Conservation (phyloP, 192 early-diverging fungal species). For the Coemansia sp. region DNA sequence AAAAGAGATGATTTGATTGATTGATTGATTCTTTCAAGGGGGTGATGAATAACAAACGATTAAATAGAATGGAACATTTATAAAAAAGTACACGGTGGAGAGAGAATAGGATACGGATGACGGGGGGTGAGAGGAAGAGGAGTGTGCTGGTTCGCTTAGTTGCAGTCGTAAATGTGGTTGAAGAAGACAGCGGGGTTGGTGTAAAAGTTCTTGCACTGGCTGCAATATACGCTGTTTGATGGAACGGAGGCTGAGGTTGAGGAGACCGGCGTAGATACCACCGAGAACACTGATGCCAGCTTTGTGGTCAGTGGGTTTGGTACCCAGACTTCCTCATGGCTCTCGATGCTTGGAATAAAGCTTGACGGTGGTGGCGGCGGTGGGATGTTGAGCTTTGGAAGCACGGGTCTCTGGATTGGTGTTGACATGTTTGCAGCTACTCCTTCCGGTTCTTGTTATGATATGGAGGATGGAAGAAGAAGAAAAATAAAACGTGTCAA, state of each 20-base stretch:
- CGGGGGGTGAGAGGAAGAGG: background rate
- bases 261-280: background rate
- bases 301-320: conserved; percentile 41
- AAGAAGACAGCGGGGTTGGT: conserved; percentile 18
- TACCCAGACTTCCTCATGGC: conserved; percentile 17
- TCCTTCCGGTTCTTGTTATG: too few species aligned
- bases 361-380: background rate
- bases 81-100: background rate
- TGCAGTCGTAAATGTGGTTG: conserved; percentile 26
- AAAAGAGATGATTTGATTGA: background rate
- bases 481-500: background rate
- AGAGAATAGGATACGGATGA: background rate
- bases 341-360: conserved; percentile 10
- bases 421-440: background rate
- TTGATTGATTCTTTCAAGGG: background rate
- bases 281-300: conserved; percentile 26
- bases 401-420: background rate
- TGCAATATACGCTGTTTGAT: conserved; percentile 28
- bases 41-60: background rate
- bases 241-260: background rate
- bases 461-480: background rate
- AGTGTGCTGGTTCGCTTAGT: background rate
- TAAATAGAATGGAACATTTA: background rate
- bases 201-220: conserved; percentile 45
- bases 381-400: conserved; percentile 19